Evolutionary conservation across 352 stramenopile species (phyloP), one percentile per base, ranked within the genome.

Genomic region (Pythium myriotylum): DNA sequence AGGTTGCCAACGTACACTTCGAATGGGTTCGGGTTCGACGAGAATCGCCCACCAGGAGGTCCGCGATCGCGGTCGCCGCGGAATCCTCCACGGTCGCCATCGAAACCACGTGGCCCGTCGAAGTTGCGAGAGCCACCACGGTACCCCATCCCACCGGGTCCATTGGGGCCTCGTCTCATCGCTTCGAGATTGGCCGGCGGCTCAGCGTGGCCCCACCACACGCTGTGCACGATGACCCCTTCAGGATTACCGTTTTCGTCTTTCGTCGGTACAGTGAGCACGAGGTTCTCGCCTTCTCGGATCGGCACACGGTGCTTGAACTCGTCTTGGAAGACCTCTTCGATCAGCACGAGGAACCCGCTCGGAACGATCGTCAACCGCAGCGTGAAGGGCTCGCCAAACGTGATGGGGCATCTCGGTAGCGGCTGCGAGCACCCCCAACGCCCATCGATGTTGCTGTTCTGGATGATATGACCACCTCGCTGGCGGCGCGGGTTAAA

Each of bases 251-350:
- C 85, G 27, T 88, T 88, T 49, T 92, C 85, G 54, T 94, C 85
- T 40, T 79, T 78, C 14, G 81, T 89, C 0, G 83, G 82, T 19
- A 91, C 80, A 10, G 82, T 88, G 7, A 94, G 64, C 29, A 92
- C 79, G 1, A 94, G 73, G 49, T 94, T 88, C 54, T 94, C 82
- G 24, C 85, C 85, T 59, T 94, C 85, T 42, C 80, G 83, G 17
- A 94, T 88, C n/a, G 85, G 85, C 33, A 94, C 84, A 24, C 81
- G 83, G 62, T 94, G 85, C 58, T 87, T 88, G 59, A 92, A 94
- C 54, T 92, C 83, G 60, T 92, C 82, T 41, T 90, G 79, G 51
- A 90, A 91, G 26, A 94, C 74, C 58, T 94, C 83, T 56, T 94
- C 83, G 22, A 94, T 62, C 26, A 91, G 89, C 22, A 94, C 79